These are phyloP conservation scores for Rheum nobile DNA, from an alignment of 148 eudicot genomes.

Conservation along the genomic window DNA sequence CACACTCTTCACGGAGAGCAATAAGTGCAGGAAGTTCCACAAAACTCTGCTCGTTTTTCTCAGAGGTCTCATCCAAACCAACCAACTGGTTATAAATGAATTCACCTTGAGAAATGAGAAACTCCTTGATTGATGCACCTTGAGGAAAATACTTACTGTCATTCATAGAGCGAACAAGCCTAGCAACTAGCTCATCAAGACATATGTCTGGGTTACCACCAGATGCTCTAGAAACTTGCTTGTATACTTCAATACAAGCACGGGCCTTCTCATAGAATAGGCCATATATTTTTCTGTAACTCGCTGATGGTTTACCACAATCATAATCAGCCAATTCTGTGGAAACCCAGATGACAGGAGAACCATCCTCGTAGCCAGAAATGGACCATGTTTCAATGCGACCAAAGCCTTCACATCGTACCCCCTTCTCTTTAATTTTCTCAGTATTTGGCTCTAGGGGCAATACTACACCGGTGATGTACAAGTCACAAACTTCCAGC, in stretches of 20 bases:
- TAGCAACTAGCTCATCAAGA: constrained; percentile 79
- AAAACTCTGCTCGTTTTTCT: constrained; percentile 43
- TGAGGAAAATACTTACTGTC: constrained; percentile 63
- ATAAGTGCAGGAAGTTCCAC: constrained; percentile 53
- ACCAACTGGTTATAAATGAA: constrained; percentile 83
- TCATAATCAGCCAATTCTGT: constrained; percentile 87
- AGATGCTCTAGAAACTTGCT: constrained; percentile 61
- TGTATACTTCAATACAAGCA: constrained; percentile 79
- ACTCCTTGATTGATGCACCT: constrained; percentile 62
- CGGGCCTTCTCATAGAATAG: constrained; percentile 73
- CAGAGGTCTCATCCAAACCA: constrained; percentile 77
- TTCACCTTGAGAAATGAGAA: constrained; percentile 76
- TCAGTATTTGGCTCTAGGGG: constrained; percentile 59
- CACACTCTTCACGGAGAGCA: constrained; percentile 62
- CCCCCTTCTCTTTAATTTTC: constrained; percentile 47
- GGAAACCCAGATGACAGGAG: constrained; percentile 80
- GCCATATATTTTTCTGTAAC: constrained; percentile 61
- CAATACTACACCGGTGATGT: constrained; percentile 67
- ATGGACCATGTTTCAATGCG: constrained; percentile 84
- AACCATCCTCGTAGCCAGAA: constrained; percentile 95
- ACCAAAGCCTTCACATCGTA: constrained; percentile 92
- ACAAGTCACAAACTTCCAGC: constrained; percentile 65
- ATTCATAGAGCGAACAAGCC: constrained; percentile 65
- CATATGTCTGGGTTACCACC: constrained; percentile 68
- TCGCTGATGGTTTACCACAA: constrained; percentile 55